Evolutionary conservation across 225 moss, liverwort and hornwort species (phyloP).

Genomic region (Bryoerythrophyllum caledonicum): DNA sequence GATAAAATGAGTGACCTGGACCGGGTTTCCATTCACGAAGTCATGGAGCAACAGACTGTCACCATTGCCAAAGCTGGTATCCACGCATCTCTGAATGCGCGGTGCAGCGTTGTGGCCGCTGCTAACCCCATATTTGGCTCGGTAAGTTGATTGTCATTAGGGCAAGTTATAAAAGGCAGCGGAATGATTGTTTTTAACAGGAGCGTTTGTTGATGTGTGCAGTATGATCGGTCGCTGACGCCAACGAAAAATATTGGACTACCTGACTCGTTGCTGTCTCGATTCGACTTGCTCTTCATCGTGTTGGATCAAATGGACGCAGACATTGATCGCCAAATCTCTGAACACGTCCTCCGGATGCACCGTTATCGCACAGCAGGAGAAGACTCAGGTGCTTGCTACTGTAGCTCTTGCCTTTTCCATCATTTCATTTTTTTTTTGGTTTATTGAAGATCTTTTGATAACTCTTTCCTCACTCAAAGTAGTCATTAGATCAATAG

Average conservation of each 20-base stretch:
- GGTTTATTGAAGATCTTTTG: background rate
- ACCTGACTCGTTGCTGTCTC: constrained; percentile 74
- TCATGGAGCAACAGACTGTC: constrained; percentile 85
- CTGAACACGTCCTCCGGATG: constrained; percentile 81
- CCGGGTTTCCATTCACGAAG: constrained; percentile 80
- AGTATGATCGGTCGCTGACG: constrained; percentile 76
- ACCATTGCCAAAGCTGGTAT: constrained; percentile 87
- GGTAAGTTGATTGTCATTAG: constrained; percentile 23
- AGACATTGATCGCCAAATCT: constrained; percentile 69
- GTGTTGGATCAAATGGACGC: constrained; percentile 83
- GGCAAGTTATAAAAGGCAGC: background rate
- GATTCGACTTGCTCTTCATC: constrained; percentile 77
- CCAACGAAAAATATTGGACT: constrained; percentile 85
- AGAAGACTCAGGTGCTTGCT: constrained; percentile 62
- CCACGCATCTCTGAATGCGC: constrained; percentile 79
- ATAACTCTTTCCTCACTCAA: no score
- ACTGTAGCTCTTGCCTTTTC: background rate
- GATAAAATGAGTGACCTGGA: constrained; percentile 88
- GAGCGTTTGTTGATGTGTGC: constrained; percentile 20
- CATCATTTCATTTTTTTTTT: background rate
- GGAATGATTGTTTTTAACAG: background rate
- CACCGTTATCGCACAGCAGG: constrained; percentile 72
- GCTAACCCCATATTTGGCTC: constrained; percentile 82
- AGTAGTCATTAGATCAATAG: no score
- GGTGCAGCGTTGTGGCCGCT: constrained; percentile 83